Percentiles rank a stretch among this genome's conserved stretches.
Conservation (phyloP, 1,139 yeast species). For the Geotrichum bryndzae region DNA sequence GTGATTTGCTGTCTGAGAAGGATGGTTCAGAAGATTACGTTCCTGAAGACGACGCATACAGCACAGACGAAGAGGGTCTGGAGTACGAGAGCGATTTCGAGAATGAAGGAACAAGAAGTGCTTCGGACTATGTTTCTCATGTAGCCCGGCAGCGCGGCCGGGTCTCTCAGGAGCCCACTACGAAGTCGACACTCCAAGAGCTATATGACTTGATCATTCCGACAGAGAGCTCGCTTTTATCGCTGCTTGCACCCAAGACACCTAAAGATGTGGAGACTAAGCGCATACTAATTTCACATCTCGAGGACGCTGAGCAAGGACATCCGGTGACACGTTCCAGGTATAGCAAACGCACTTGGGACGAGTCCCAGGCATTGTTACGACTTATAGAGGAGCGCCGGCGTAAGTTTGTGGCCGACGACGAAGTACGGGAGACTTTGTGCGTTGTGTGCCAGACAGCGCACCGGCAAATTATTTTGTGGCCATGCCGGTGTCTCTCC, state of each 20-base stretch:
- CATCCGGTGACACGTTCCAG: constrained; percentile 23
- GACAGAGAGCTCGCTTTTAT: constrained; percentile 22
- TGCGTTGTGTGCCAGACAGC: constrained; percentile 82
- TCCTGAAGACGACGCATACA: constrained; percentile 21
- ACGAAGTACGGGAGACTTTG: constrained; percentile 19
- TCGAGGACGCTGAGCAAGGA: not conserved
- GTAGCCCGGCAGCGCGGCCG: constrained; percentile 7
- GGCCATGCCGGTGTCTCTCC: constrained; percentile 93
- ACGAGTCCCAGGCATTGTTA: constrained; percentile 18
- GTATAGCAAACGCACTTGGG: constrained; percentile 20
- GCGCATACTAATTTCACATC: constrained; percentile 20
- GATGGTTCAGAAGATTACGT: constrained; percentile 26
- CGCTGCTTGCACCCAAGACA: constrained; percentile 25
- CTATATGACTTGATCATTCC: constrained; percentile 24
- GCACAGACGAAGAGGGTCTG: constrained; percentile 23
- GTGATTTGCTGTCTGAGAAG: constrained; percentile 25
- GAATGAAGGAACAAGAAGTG: constrained; percentile 14
- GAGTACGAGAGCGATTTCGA: constrained; percentile 21
- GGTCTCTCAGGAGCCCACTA: not conserved
- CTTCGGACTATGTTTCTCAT: constrained; percentile 10
- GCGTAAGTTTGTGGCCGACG: constrained; percentile 8
- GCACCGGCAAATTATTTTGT: constrained; percentile 68
- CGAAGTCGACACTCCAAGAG: constrained; percentile 18
- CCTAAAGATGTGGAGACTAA: constrained; percentile 24
- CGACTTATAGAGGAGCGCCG: constrained; percentile 20